phyloP scores from a whole-genome alignment of 1,284 basidiomycete genomes.

The Gastroboletus turbinatus region DNA sequence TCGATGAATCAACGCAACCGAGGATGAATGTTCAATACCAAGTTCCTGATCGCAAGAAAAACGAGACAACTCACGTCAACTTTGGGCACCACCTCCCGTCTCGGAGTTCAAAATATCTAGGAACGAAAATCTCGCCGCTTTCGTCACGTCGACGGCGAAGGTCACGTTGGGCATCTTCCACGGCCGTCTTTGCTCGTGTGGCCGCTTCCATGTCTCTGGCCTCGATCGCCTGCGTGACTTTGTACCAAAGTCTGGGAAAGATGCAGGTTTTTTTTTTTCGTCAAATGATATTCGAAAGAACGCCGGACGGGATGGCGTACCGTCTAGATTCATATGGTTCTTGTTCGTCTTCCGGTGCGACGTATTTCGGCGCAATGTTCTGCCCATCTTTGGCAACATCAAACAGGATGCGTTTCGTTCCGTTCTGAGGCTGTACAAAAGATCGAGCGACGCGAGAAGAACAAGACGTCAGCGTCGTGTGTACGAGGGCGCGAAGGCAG shows the following conservation, averaged over 20 bases:
- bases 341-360: conserved; percentile 84
- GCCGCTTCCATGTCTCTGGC: conserved; percentile 92
- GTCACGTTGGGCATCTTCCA: conserved; percentile 93
- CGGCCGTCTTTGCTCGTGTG: conserved; percentile 84
- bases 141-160: conserved; percentile 78
- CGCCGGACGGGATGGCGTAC: conserved; percentile 39
- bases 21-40: not conserved
- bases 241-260: conserved; percentile 70
- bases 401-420: conserved; percentile 78
- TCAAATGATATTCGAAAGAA: not conserved
- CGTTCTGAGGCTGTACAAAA: conserved; percentile 47
- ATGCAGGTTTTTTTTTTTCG: not conserved
- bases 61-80: conserved; percentile 52
- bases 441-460: not conserved
- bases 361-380: conserved; percentile 78
- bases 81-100: conserved; percentile 83
- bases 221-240: conserved; percentile 86
- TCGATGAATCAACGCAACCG: too few species aligned
- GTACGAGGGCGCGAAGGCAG: not conserved
- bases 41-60: not conserved
- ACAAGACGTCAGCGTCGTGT: not conserved
- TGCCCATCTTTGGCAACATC: conserved; percentile 77
- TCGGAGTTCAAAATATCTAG: conserved; percentile 81
- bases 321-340: conserved; percentile 88
- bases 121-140: conserved; percentile 58